Evolutionary conservation across 805 yeast genomes (phyloP), one percentile per base, ranked within the genome.

Genomic region (Wickerhamomyces queroliae): DNA sequence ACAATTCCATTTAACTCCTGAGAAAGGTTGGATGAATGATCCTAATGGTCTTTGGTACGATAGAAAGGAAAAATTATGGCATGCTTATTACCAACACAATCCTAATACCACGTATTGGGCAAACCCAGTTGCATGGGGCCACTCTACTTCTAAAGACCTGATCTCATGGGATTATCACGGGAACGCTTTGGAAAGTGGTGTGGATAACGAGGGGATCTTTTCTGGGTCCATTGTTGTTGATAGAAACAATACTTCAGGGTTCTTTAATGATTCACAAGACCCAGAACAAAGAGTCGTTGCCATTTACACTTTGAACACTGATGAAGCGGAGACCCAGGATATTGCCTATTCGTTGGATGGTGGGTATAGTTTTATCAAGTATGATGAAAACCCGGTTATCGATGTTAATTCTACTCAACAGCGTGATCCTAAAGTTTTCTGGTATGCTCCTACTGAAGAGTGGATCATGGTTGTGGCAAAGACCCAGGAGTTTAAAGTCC

Each of bases 31-130:
- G 62, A 60, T 67, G 67, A 67, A 67, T 46, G 72, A 67, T 44
- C 72, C 72, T n/a, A 66, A 66, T 42, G 72, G 72, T 7, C 46
- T 65, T 35, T 54, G 61, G 45, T 64, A 55, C 42, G 64, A 63
- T 44, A 45, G 48, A 9, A 49, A 44, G 26, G 55, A 52, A 8
- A 49, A 54, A 7, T 18, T 53, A 17, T 67, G 58, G 55, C 72
- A 67, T 43, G 28, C 58, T 37, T 67, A 63, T 53, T 67, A 48
- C 47, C 72, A 67, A 45, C 58, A 54, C 50, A 60, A 63, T 41
- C 70, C 70, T 3, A 48, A 58, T 33, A 59, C 39, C 12, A 52
- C 58, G 5, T 47, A 51, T 4, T 61, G 67, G 56, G 67, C 59
- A 1, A 42, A 46, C 24, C 67, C 65, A 18, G 40, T 62, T 35